Base-by-base conservation (phyloP, 2,329 filamentous ascomycete genomes). In the Penicillium vulpinum region DNA sequence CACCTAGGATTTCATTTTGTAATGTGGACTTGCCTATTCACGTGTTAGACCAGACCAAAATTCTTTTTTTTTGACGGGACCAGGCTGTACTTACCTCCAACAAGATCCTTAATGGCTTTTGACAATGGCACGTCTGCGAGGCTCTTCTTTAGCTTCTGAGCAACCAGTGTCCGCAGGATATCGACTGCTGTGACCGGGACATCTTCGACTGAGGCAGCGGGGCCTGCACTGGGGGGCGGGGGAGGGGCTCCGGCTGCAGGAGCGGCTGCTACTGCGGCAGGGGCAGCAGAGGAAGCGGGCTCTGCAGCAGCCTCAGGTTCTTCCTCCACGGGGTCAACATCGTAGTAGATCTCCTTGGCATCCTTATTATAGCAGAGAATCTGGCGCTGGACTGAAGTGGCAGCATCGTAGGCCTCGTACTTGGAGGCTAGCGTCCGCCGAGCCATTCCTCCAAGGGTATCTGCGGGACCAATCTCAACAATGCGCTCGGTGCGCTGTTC, bases 291-390 rank as follows among this genome's bases (percentile, higher is more conserved):
- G 33, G 72, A 58, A 18, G 67, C 53, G 28, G 75, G 54, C 49
- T 68, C 63, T n/a, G 68, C 58, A 38, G 72, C 61, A 48, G 83
- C 74, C 70, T 89, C 88, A 45, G 89, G 84, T 77, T 97, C 94
- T 56, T 99, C 94, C 70, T 95, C 91, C 29, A 96, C 82, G 0
- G 94, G 94, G 71, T 99, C 94, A 43, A 96, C 92, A 73, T 97
- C 93, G 78, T 99, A 99, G 82, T 99, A 99, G 64, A 99, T 99
- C 77, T 99, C 94, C 77, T 97, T 97, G 55, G 92, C 90, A 73
- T 99, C 94, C 78, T 99, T 99, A 83, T 96, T 97, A 82, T 97
- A 99, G 83, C 94, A 97, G 56, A 99, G 85, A 74, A 99, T 97
- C 77, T 97, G 93, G 75, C 94, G 87, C 79, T 97, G 92, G 41